Base-by-base conservation (phyloP, 345 rosid genomes). In the Gossypium ekmanianum region DNA sequence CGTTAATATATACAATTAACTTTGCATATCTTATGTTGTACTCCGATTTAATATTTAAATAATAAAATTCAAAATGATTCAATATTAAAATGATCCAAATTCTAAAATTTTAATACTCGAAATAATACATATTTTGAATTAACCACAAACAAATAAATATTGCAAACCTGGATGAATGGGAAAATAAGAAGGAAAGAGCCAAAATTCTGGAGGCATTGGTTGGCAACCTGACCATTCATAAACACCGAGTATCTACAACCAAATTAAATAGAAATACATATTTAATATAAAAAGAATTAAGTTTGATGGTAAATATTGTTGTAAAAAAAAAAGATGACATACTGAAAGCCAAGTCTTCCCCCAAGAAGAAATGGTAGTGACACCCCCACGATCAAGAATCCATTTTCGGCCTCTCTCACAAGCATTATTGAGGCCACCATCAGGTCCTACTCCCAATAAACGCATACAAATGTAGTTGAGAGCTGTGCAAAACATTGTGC, bases 141-240 rank as follows among this genome's bases (percentile, higher is more conserved):
- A 13, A 54, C 27, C 65, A 4, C 9, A 26, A 61, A 58, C 7
- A 26, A 27, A 61, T 1, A 11, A 34, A 41, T 1, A 2, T 64
- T 13, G 7, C 68, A 18, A 61, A 86, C 91, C 85, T 79, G 90
- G 92, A 78, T 84, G 86, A 80, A 88, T 52, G 59, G 84, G 86
- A 68, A 85, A 82, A 74, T 55, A 83, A 1, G 88, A 73, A 75
- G 92, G 90, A 75, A 88, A 78, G 69, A 84, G 81, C 90, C 90
- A 88, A 77, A 88, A 88, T 79, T 88, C 92, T 0, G 92, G 92
- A 68, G 92, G 92, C 88, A 88, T 86, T 14, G 92, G 92, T 74
- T 88, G 85, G 79, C 81, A 61, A 62, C 92, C 92, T 22, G 81
- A 76, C 90, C 90, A 88, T n/a, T 89, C 90, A 79, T 54, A 48